Evolutionary conservation across 768 basidiomycete species (phyloP).

Genomic region (Termitomyces sp.): DNA sequence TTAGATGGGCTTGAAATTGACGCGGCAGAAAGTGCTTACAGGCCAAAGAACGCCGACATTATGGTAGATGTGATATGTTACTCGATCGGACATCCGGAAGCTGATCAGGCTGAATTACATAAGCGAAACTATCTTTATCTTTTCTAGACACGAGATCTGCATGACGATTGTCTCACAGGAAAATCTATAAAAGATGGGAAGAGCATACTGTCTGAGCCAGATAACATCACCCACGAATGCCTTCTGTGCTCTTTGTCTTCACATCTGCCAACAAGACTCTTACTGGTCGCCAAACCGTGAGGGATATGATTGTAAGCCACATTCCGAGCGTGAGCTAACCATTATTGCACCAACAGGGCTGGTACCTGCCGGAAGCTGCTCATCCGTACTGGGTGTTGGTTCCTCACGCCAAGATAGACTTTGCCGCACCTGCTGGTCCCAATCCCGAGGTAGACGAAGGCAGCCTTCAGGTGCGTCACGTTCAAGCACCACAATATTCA

Average conservation of each 20-base stretch:
- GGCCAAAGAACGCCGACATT: conserved; percentile 88
- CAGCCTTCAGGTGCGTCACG: conserved; percentile 41
- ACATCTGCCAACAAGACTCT: conserved; percentile 61
- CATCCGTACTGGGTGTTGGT: conserved; percentile 62
- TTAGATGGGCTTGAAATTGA: not conserved
- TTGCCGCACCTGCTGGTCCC: conserved; percentile 57
- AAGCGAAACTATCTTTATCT: not conserved
- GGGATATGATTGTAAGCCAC: conserved; percentile 2
- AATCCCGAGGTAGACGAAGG: conserved; percentile 64
- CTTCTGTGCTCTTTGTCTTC: conserved; percentile 66
- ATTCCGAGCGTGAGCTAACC: not conserved
- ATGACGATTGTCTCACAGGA: not conserved
- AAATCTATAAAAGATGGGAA: not conserved
- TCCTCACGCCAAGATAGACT: conserved; percentile 48
- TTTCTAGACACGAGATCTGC: not conserved
- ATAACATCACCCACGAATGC: conserved; percentile 21
- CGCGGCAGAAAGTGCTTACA: conserved; percentile 44
- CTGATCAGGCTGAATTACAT: not conserved
- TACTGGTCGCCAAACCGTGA: conserved; percentile 44
- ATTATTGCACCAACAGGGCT: conserved; percentile 41
- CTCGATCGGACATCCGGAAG: not conserved
- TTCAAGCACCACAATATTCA: not conserved
- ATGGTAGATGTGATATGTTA: not conserved
- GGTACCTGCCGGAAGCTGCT: conserved; percentile 74
- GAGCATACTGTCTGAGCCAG: not conserved